Evolutionary conservation across 163 green algal genomes (phyloP).

Genomic region (Scenedesmus sp.): DNA sequence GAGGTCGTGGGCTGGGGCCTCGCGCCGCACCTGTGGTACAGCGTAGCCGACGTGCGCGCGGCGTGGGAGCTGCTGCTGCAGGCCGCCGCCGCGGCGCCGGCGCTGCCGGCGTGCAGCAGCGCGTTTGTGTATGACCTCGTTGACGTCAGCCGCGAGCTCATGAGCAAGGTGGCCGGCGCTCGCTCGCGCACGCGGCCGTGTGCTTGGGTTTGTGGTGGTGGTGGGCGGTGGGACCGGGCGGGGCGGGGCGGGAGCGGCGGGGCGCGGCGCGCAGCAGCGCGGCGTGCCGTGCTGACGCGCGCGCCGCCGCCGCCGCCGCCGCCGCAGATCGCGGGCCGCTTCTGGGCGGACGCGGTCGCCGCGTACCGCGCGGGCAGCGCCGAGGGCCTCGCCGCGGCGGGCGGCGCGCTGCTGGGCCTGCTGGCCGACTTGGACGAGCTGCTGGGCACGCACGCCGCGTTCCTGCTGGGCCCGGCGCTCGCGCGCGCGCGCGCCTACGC

Average conservation of each 20-base stretch:
- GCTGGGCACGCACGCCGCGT: constrained; percentile 52
- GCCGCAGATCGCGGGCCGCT: constrained; percentile 31
- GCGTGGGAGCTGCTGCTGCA: constrained; percentile 50
- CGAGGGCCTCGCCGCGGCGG: background rate
- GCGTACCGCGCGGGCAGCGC: constrained; percentile 46
- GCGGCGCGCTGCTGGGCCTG: constrained; percentile 43
- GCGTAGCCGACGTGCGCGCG: constrained; percentile 43
- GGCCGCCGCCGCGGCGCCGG: background rate
- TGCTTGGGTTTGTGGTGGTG: too few relatives aligned
- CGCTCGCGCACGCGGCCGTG: too few relatives aligned
- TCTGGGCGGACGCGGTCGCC: constrained; percentile 42
- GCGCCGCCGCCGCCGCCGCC: background rate
- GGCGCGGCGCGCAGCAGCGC: too few relatives aligned
- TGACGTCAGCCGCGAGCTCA: constrained; percentile 51
- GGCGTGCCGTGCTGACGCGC: too few relatives aligned
- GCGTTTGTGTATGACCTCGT: constrained; percentile 57
- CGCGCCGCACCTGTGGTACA: constrained; percentile 54
- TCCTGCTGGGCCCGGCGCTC: constrained; percentile 56
- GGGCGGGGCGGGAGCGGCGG: too few relatives aligned
- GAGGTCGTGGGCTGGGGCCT: constrained; percentile 56
- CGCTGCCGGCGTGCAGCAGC: background rate
- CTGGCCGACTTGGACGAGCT: constrained; percentile 63
- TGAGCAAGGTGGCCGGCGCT: constrained; percentile 52
- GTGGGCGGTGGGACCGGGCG: too few relatives aligned
- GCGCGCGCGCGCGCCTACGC: constrained; percentile 30